Conservation (phyloP, 495 filamentous ascomycete genomes). For the Xylaria grammica region DNA sequence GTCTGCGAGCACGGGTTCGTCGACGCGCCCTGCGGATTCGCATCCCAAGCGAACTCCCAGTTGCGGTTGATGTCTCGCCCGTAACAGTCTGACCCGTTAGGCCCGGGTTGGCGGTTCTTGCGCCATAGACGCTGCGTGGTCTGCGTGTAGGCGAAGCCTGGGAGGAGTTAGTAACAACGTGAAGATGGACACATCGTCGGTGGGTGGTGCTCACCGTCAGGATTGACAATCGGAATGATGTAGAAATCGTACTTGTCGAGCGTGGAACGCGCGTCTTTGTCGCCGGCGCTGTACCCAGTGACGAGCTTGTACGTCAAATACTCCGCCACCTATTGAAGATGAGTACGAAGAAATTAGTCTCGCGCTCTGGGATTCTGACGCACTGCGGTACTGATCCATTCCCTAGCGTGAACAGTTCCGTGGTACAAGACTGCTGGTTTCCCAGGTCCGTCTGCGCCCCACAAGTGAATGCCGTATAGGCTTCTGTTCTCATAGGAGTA, state of each 20-base stretch:
- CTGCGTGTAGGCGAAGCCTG: slow-evolving; percentile 56
- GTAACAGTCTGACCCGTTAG: slow-evolving; percentile 38
- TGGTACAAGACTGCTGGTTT: slow-evolving; percentile 57
- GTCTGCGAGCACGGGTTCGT: slow-evolving; percentile 54
- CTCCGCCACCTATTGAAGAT: slow-evolving; percentile 40
- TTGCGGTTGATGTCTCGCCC: slow-evolving; percentile 61
- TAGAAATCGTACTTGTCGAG: slow-evolving; percentile 59
- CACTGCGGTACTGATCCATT: slow-evolving; percentile 58
- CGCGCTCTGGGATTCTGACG: background rate
- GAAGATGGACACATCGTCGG: background rate
- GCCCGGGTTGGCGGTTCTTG: slow-evolving; percentile 52
- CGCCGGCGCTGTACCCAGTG: slow-evolving; percentile 43
- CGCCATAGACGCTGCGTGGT: slow-evolving; percentile 55
- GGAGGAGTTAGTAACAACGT: background rate
- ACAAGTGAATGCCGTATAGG: slow-evolving; percentile 57
- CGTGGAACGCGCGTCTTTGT: slow-evolving; percentile 34
- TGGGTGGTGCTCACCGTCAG: slow-evolving; percentile 44
- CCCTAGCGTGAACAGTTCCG: slow-evolving; percentile 57
- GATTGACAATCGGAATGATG: slow-evolving; percentile 58
- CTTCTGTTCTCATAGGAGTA: slow-evolving; percentile 48
- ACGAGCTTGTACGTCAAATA: slow-evolving; percentile 52
- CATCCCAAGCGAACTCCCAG: slow-evolving; percentile 54
- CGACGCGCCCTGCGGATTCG: slow-evolving; percentile 46
- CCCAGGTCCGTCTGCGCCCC: slow-evolving; percentile 47
- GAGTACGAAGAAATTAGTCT: background rate